phyloP scores from a whole-genome alignment of 257 asterid genomes.

The Marsdenia floribunda region DNA sequence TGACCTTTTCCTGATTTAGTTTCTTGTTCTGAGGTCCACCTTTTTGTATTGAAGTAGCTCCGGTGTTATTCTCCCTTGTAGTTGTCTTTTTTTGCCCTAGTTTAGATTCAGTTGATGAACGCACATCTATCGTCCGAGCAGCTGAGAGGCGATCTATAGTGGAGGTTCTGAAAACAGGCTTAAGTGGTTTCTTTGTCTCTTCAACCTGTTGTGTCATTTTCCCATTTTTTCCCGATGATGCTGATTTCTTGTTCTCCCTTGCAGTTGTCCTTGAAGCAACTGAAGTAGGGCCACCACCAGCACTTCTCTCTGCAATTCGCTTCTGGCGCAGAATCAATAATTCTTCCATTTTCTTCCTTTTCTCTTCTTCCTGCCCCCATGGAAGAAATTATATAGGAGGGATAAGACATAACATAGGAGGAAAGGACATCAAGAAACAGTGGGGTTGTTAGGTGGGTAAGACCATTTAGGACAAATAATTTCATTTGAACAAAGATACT shows the following conservation, averaged over 20 bases:
- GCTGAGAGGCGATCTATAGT: slow-evolving; percentile 67
- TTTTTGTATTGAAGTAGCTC: slow-evolving; percentile 11
- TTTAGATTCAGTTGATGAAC: slow-evolving; percentile 33
- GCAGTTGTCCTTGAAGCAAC: slow-evolving; percentile 29
- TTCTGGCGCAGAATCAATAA: slow-evolving; percentile 52
- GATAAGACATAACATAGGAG: not conserved
- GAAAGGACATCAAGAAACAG: not conserved
- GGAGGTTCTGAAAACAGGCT: slow-evolving; percentile 48
- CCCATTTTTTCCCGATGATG: slow-evolving; percentile 27
- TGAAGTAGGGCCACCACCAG: slow-evolving; percentile 30
- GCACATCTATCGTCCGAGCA: slow-evolving; percentile 42
- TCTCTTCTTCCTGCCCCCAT: slow-evolving; percentile 59
- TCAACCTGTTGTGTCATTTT: slow-evolving; percentile 30
- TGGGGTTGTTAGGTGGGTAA: not conserved
- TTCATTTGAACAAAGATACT: not conserved
- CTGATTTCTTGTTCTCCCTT: slow-evolving; percentile 33
- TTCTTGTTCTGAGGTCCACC: slow-evolving; percentile 29
- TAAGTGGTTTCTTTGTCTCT: slow-evolving; percentile 33
- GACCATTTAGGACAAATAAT: not conserved
- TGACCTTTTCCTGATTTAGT: slow-evolving; percentile 23
- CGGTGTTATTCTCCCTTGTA: slow-evolving; percentile 21
- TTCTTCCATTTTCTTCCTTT: slow-evolving; percentile 65
- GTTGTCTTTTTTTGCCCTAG: slow-evolving; percentile 31
- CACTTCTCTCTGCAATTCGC: slow-evolving; percentile 80
- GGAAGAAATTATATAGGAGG: no score